A percentile compares a stretch with the other conserved stretches of the same genome.
phyloP scores from a whole-genome alignment of 352 stramenopile species.

The Globisporangium echinulatum region DNA sequence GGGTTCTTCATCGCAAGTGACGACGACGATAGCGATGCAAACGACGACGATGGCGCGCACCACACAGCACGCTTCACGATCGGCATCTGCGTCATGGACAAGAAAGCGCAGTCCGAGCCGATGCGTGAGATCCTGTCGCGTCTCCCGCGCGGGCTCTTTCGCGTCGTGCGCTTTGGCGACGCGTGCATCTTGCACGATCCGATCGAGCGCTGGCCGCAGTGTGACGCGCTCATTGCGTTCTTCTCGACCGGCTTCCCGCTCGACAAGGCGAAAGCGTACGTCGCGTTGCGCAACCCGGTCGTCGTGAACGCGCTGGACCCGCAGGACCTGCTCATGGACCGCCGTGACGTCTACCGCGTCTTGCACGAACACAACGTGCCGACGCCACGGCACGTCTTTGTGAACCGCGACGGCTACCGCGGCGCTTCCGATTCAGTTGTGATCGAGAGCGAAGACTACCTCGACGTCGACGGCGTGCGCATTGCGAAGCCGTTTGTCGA shows the following conservation, averaged over 20 bases:
- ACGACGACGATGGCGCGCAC: conserved; percentile 3
- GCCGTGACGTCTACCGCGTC: conserved; percentile 92
- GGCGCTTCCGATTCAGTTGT: conserved; percentile 28
- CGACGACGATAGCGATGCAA: conserved; percentile 9
- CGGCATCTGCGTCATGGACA: conserved; percentile 98
- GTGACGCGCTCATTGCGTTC: conserved; percentile 98
- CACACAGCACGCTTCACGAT: conserved; percentile 48
- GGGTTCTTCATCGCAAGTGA: conserved; percentile 13
- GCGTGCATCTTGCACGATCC: conserved; percentile 92
- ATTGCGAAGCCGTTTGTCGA: conserved; percentile 99
- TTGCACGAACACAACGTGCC: conserved; percentile 92
- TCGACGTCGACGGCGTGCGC: conserved; percentile 89
- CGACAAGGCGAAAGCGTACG: conserved; percentile 96
- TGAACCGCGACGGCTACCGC: conserved; percentile 90
- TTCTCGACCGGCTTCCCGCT: conserved; percentile 98
- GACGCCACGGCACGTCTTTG: conserved; percentile 92
- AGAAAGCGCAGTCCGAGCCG: conserved; percentile 93
- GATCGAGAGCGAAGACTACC: conserved; percentile 71
- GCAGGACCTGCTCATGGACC: conserved; percentile 94
- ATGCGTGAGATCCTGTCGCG: conserved; percentile 95
- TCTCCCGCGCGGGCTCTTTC: conserved; percentile 86
- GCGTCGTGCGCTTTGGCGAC: conserved; percentile 97
- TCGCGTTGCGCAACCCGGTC: conserved; percentile 91
- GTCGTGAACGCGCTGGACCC: conserved; percentile 97
- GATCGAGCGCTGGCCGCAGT: conserved; percentile 91